Conservation (phyloP, 495 filamentous ascomycete genomes). For the Penicillium daleae region DNA sequence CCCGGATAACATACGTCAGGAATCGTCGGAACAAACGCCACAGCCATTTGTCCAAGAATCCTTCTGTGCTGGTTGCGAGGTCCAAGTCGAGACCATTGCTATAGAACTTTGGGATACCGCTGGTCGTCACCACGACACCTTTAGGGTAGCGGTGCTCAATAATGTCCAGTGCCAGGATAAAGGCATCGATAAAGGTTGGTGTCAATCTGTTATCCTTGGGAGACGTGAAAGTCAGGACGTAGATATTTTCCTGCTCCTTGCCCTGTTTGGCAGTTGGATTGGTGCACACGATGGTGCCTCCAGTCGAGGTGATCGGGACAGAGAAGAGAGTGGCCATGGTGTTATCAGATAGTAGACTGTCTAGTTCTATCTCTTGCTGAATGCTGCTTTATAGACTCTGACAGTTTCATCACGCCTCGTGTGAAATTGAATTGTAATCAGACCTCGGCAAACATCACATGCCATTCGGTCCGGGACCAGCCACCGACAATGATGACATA, state of each 20-base stretch:
- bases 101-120: slow-evolving; percentile 76
- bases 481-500: slow-evolving; percentile 12
- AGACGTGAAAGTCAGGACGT: slow-evolving; percentile 72
- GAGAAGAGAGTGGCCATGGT: slow-evolving; percentile 47
- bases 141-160: slow-evolving; percentile 67
- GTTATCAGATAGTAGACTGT: background rate
- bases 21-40: slow-evolving; percentile 63
- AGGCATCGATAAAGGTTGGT: slow-evolving; percentile 62
- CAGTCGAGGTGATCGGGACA: slow-evolving; percentile 47
- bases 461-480: background rate
- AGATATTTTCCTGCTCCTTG: slow-evolving; percentile 50
- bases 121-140: slow-evolving; percentile 77
- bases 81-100: slow-evolving; percentile 77
- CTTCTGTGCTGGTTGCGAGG: slow-evolving; percentile 49
- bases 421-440: slow-evolving; percentile 26
- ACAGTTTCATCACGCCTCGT: background rate
- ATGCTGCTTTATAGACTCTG: background rate
- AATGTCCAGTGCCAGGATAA: slow-evolving; percentile 71
- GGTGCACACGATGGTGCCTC: slow-evolving; percentile 60
- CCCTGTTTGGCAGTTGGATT: slow-evolving; percentile 45
- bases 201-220: slow-evolving; percentile 78
- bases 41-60: slow-evolving; percentile 59
- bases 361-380: background rate
- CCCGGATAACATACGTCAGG: slow-evolving; percentile 54
- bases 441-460: slow-evolving; percentile 35